Evolutionary conservation across 306 rosid genomes (phyloP).

Genomic region (Medicago truncatula): MtrunA17r5.0-ANR NC_053048.1:14612001-14612500

Average conservation of each 20-base stretch:
- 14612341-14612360: conserved; percentile 21
- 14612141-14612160: too few species aligned
- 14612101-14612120: too few species aligned
- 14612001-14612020: too few species aligned
- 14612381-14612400: conserved; percentile 31
- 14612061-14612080: too few species aligned
- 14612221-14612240: too few species aligned
- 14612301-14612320: conserved; percentile 42
- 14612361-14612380: not conserved
- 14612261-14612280: conserved; percentile 13
- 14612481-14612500: conserved; percentile 40
- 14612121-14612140: too few species aligned
- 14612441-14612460: not conserved
- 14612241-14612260: not conserved
- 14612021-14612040: too few species aligned
- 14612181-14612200: too few species aligned
- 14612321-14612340: conserved; percentile 18
- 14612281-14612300: not conserved
- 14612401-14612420: conserved; percentile 47
- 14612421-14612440: not conserved
- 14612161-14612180: too few species aligned
- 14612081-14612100: too few species aligned
- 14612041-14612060: too few species aligned
- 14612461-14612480: conserved; percentile 24
- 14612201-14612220: too few species aligned